Evolutionary conservation across 108 stramenopile species (phyloP).

Genomic region (Cyclostephanos tholiformis): DNA sequence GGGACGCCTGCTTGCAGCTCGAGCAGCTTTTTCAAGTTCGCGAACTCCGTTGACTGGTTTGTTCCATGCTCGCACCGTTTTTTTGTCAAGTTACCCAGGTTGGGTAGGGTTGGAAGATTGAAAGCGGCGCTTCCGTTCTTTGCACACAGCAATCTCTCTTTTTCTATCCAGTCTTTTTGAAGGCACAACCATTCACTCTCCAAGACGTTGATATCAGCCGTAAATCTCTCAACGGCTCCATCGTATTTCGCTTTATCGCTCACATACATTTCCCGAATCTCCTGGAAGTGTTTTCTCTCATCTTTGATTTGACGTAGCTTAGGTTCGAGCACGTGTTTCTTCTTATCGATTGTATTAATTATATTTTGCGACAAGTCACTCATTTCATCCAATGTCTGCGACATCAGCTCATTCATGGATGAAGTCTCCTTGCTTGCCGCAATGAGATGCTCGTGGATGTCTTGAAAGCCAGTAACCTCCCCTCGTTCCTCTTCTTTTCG

Average conservation of each 20-base stretch:
- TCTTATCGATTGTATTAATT: conserved; percentile 56
- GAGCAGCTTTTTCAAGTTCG: conserved; percentile 18
- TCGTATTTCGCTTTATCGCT: no score
- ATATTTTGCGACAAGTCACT: conserved; percentile 63
- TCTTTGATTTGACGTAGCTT: conserved; percentile 57
- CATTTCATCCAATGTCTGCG: conserved; percentile 75
- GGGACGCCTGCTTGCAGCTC: background rate
- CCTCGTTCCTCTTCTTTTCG: conserved; percentile 64
- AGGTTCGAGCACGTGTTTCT: conserved; percentile 59
- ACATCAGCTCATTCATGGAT: conserved; percentile 66
- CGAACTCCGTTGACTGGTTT: conserved; percentile 16
- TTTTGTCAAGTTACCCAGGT: conserved; percentile 13
- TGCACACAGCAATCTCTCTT: conserved; percentile 42
- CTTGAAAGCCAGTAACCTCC: conserved; percentile 71
- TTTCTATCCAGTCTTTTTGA: conserved; percentile 52
- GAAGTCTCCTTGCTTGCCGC: conserved; percentile 60
- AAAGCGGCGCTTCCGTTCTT: conserved; percentile 2
- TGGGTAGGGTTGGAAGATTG: background rate
- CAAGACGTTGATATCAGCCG: conserved; percentile 56
- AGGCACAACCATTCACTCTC: conserved; percentile 56
- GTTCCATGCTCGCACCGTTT: background rate
- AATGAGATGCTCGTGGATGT: conserved; percentile 56
- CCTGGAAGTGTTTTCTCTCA: conserved; percentile 50
- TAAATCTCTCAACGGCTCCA: conserved; percentile 55
- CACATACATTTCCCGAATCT: conserved; percentile 48